Percentiles rank a stretch among this genome's conserved stretches.
Conservation (phyloP, 163 green algal genomes). For the Chlorella variabilis region DNA sequence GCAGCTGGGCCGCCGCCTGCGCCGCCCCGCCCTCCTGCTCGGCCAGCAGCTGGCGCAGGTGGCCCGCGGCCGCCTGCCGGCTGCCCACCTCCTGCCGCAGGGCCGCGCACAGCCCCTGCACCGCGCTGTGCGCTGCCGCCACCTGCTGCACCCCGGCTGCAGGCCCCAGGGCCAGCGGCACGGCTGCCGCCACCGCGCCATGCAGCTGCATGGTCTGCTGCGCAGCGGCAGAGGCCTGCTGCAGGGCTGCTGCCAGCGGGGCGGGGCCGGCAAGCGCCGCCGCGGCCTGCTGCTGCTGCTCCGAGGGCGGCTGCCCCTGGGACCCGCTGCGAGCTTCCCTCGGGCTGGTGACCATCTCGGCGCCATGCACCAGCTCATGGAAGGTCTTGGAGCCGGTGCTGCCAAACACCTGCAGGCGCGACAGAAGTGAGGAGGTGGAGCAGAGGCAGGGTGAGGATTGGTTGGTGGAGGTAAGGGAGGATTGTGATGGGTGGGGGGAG, state of each 20-base stretch:
- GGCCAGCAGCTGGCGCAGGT: conserved; percentile 24
- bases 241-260: background rate
- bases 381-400: conserved; percentile 47
- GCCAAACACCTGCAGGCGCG: conserved; percentile 36
- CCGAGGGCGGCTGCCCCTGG: background rate
- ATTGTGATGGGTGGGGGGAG: no score
- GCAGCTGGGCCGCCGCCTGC: background rate
- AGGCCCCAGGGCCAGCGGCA: background rate
- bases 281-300: background rate
- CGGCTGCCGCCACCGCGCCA: background rate
- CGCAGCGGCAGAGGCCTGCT: background rate
- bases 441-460: conserved; percentile 24
- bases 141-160: background rate
- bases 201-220: background rate
- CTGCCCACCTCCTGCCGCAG: conserved; percentile 3
- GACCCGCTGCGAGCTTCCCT: no score
- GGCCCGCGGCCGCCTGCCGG: conserved; percentile 3
- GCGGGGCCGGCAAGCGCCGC: conserved; percentile 7
- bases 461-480: background rate
- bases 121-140: background rate
- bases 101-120: conserved; percentile 7
- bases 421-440: no score
- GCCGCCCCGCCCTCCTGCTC: conserved; percentile 24
- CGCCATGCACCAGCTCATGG: conserved; percentile 42
- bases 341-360: background rate